These are phyloP conservation scores for Dothidotthia symphoricarpi DNA, from an alignment of 2,329 filamentous ascomycete species.

Conservation along the genomic window DNA sequence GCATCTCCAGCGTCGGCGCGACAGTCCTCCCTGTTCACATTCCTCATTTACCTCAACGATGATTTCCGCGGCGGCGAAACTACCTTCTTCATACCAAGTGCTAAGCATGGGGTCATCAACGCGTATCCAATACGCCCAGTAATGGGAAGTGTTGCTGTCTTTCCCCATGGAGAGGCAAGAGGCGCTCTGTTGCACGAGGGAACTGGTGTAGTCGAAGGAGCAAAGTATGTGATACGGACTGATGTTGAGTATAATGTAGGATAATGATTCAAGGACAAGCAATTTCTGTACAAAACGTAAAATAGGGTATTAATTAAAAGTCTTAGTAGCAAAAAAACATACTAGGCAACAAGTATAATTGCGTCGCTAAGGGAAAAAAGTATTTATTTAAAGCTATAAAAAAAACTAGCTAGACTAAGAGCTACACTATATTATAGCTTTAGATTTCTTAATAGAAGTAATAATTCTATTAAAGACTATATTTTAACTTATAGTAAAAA, in stretches of 20 bases:
- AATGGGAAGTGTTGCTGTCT: conserved; percentile 67
- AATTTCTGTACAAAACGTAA: no score
- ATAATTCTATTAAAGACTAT: no score
- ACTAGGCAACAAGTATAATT: no score
- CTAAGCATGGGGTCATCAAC: conserved; percentile 64
- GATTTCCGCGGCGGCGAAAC: conserved; percentile 72
- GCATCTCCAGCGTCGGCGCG: conserved; percentile 58
- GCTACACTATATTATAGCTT: no score
- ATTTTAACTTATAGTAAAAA: no score
- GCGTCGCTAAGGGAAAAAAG: no score
- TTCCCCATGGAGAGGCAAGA: conserved; percentile 67
- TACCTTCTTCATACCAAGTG: conserved; percentile 66
- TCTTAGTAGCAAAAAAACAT: no score
- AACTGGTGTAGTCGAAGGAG: conserved; percentile 65
- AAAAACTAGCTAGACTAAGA: no score
- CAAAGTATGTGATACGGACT: conserved; percentile 68
- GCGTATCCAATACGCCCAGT: conserved; percentile 67
- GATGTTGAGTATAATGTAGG: conserved; percentile 69
- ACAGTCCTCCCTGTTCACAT: conserved; percentile 68
- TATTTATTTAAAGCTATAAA: no score
- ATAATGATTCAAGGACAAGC: no score
- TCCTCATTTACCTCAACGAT: conserved; percentile 68
- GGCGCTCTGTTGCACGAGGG: conserved; percentile 68
- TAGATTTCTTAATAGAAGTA: no score
- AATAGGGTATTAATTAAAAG: no score